Conservation (phyloP, 2,329 filamentous ascomycete species). For the Nannizziopsis arthrosporioides region DNA sequence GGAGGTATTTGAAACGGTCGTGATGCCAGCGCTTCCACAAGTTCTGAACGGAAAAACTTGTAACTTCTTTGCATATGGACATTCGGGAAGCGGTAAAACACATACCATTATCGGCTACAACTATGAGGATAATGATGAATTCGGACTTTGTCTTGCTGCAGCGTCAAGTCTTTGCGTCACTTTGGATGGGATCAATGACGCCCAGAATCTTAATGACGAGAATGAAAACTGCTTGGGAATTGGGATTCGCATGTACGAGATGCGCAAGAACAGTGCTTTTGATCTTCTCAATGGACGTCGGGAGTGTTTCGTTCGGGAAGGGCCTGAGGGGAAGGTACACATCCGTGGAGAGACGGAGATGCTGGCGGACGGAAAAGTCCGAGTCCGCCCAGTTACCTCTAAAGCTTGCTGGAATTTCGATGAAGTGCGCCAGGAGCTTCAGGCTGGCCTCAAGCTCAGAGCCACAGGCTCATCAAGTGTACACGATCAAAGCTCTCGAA, state of each 20-base stretch:
- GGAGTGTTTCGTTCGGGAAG: slow-evolving; percentile 34
- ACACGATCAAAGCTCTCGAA: slow-evolving; percentile 37
- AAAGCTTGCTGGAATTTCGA: slow-evolving; percentile 29
- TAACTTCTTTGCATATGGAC: slow-evolving; percentile 37
- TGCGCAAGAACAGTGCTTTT: slow-evolving; percentile 34
- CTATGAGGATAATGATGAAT: slow-evolving; percentile 23
- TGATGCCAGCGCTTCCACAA: slow-evolving; percentile 25
- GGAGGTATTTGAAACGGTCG: slow-evolving; percentile 23
- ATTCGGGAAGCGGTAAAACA: slow-evolving; percentile 34
- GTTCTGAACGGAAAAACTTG: slow-evolving; percentile 29
- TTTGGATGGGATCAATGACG: slow-evolving; percentile 21
- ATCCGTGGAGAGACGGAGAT: slow-evolving; percentile 35
- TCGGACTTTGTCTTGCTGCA: slow-evolving; percentile 31
- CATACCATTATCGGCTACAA: slow-evolving; percentile 37
- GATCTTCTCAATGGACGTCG: slow-evolving; percentile 32
- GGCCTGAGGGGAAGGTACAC: slow-evolving; percentile 30
- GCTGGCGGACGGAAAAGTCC: slow-evolving; percentile 31
- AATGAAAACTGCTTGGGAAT: slow-evolving; percentile 22
- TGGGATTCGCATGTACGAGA: slow-evolving; percentile 33
- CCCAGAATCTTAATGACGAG: not conserved
- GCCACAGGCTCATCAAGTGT: slow-evolving; percentile 31
- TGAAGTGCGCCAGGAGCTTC: slow-evolving; percentile 22
- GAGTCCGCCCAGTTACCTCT: slow-evolving; percentile 31
- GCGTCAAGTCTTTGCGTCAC: slow-evolving; percentile 23
- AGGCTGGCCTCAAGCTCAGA: slow-evolving; percentile 22